Conservation (phyloP, 768 basidiomycete species). For the Mycena leptocephala region DNA sequence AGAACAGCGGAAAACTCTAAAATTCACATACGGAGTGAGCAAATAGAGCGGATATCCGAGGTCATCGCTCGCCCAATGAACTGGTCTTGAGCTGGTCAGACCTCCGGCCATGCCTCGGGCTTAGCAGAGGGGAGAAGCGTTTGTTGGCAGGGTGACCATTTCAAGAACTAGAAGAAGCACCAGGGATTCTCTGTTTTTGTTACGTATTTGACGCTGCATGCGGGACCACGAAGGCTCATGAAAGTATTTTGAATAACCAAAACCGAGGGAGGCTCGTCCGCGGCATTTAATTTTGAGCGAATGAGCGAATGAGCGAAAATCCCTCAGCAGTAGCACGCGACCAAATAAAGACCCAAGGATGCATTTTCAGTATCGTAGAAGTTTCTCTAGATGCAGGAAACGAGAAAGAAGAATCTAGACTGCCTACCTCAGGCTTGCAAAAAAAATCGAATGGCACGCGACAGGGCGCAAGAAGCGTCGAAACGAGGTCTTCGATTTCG, state of each 20-base stretch:
- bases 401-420: background rate
- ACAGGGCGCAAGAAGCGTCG: background rate
- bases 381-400: background rate
- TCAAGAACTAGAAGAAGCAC: slow-evolving; percentile 20
- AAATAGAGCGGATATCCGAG: slow-evolving; percentile 3
- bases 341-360: background rate
- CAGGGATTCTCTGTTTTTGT: background rate
- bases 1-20: slow-evolving; percentile 8
- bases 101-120: no score
- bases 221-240: slow-evolving; percentile 19
- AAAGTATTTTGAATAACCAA: background rate
- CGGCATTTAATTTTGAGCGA: slow-evolving; percentile 1
- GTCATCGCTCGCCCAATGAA: background rate
- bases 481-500: background rate
- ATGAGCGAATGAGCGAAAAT: background rate
- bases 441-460: background rate
- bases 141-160: slow-evolving; percentile 17
- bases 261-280: background rate
- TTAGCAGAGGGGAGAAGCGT: background rate
- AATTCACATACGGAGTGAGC: background rate
- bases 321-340: slow-evolving; percentile 11
- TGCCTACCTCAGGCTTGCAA: background rate
- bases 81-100: no score
- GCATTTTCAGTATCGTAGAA: background rate
- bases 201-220: slow-evolving; percentile 6